Evolutionary conservation across 805 yeast species (phyloP), one percentile per base, ranked within the genome.

Genomic region (Nakazawaea ambrosiae): DNA sequence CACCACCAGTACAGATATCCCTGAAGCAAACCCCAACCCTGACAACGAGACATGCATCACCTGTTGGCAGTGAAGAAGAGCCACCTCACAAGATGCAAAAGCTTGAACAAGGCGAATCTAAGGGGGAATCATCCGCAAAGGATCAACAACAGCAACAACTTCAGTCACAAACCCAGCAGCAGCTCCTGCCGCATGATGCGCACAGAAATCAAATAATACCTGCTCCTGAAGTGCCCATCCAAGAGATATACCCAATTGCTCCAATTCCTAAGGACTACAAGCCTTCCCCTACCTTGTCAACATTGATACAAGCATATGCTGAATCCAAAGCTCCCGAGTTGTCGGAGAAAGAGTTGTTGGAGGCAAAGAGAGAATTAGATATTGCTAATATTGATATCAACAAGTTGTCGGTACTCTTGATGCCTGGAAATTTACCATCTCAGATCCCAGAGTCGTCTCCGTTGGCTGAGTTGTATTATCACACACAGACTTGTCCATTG

Each of bases 401-500:
- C 24, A 69, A 73, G 22, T 50, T 68, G 1, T 51, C 71, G 34
- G 65, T 67, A 18, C 51, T 74, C 39, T 36, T 74, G 6, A 59
- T 73, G 64, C 74, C 74, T 12, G 78, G 72, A 33, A 54, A 49
- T 2, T 54, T 65, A 16, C 82, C 82, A 1, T 70, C 75, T 5
- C 72, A 70, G 44, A 62, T 75, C 8, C 65, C 78, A 0, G 75
- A 73, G 33, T 68, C 77, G 3, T 60, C 76, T 6, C 81, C 97
- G 1, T 63, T 90, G 43, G 85, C 96, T 0, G 97, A 92, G 50
- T 60, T 90, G 22, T 85, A 83, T 51, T 88, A 87, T 50, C 71
- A 85, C 37, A 84, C 95, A 1, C 96, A 90, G 53, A 82, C 96
- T 0, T 64, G 88, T 31, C 97, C 96, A 0, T 60, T 89, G 32